Evolutionary conservation across 83 land plant genomes (phyloP), one percentile per base, ranked within the genome.

Genomic region (Picea abies): DNA sequence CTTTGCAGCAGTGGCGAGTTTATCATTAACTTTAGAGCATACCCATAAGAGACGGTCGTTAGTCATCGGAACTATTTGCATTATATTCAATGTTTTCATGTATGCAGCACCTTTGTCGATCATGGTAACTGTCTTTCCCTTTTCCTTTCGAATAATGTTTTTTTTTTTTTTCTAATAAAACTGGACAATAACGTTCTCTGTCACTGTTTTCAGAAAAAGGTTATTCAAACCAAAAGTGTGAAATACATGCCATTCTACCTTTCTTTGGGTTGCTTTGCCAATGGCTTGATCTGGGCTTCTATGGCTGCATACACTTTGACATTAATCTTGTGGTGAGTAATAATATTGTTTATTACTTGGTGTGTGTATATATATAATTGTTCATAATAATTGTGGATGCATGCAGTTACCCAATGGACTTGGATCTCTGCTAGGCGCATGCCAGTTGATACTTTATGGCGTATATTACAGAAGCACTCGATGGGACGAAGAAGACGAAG

Each of bases 71-170:
- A 76, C 26, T 17, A 41, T 92, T 1, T 86, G 89, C 82, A 86
- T 90, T 72, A 1, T 85, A 65, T 85, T 83, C 25, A 82, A 87
- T 63, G 67, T 82, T 2, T 14, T 83, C 63, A 92, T 92, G 94
- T 92, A 92, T 73, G 94, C 90, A 3, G 66, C 94, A 1, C 94
- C 94, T 0, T 72, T 92, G 16, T 64, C 90, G 0, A 83, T 92
- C 85, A 92, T 92, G 94, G 94, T 90, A 69, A 26, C 12, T 66
- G 14, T 1, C 14, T 0, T 66, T 66, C 29, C 3, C 5, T 7
- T 39, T 44, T 76, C 10, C 4, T 56, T 56, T 56, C 0, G 0
- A 52, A 0, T 11, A 52, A 11, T 0, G 3, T 11, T 0, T 47
- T 47, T 47, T 8, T n/a, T n/a, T 47, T 7, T 1, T 37, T 37